phyloP scores from a whole-genome alignment of 331 rosid species.

The Rhamnella rubrinervis region DNA sequence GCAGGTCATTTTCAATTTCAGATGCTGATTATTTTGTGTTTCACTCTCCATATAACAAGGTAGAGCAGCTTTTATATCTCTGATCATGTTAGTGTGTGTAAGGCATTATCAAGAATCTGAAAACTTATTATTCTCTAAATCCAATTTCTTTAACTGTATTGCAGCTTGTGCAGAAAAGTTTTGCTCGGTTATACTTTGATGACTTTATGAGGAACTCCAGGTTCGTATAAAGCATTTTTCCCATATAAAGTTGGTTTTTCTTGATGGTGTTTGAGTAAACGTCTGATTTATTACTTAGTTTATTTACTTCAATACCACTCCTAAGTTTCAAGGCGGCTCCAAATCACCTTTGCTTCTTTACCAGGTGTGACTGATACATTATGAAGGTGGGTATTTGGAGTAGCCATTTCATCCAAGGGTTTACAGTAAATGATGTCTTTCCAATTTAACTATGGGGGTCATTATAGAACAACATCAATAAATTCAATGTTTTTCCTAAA shows the following conservation, averaged over 20 bases:
- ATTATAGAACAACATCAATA: too few relatives aligned
- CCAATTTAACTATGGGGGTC: too few relatives aligned
- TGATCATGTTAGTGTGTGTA: not conserved
- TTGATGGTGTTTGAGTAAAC: not conserved
- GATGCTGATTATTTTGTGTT: conserved; percentile 81
- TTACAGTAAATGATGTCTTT: too few relatives aligned
- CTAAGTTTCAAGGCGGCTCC: too few relatives aligned
- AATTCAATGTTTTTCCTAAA: too few relatives aligned
- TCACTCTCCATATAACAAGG: conserved; percentile 99
- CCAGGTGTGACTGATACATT: too few relatives aligned
- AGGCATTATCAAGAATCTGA: too few relatives aligned
- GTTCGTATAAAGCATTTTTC: conserved; percentile 34
- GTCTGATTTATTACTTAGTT: too few relatives aligned
- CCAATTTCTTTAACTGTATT: conserved; percentile 24
- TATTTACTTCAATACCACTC: too few relatives aligned
- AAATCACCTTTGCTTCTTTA: too few relatives aligned
- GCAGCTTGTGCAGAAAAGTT: conserved; percentile 98
- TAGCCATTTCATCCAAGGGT: not conserved
- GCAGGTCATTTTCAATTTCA: conserved; percentile 70
- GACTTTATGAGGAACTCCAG: conserved; percentile 78
- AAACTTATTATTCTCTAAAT: not conserved
- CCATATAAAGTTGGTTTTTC: conserved; percentile 7
- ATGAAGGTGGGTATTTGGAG: conserved; percentile 5
- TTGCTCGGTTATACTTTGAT: conserved; percentile 77
- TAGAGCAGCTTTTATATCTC: conserved; percentile 26